Evolutionary conservation across 208 protist species (phyloP).

Genomic region (Vickermania ingenoplastis): DNA sequence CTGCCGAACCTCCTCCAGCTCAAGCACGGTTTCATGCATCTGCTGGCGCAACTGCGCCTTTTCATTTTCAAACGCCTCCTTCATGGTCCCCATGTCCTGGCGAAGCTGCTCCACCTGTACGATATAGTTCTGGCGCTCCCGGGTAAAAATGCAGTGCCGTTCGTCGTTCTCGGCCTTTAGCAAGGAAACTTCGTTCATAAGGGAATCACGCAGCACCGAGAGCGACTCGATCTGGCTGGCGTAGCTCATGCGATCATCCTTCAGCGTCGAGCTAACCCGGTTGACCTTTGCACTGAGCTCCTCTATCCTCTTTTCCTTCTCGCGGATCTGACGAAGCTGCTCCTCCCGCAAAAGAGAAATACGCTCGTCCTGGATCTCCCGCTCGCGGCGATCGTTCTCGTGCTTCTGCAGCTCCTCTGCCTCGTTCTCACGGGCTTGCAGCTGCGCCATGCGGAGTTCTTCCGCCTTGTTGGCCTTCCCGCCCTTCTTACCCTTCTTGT

Average conservation of each 20-base stretch:
- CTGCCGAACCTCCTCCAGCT: conserved; percentile 33
- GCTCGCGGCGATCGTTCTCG: conserved; percentile 65
- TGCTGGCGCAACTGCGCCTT: conserved; percentile 24
- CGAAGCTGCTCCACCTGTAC: conserved; percentile 18
- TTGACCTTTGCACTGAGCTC: conserved; percentile 36
- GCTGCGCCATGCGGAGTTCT: conserved; percentile 38
- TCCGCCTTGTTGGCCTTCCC: conserved; percentile 19
- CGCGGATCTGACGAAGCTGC: conserved; percentile 25
- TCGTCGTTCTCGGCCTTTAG: conserved; percentile 38
- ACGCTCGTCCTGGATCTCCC: conserved; percentile 63
- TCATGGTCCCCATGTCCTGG: conserved; percentile 24
- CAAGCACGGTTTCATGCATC: conserved; percentile 15
- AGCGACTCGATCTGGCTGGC: conserved; percentile 53
- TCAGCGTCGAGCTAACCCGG: conserved; percentile 21
- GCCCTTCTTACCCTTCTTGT: conserved; percentile 38
- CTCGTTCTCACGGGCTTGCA: conserved; percentile 44
- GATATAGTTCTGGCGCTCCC: conserved; percentile 19
- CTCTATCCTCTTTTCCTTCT: conserved; percentile 27
- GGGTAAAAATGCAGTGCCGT: conserved; percentile 18
- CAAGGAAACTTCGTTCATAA: conserved; percentile 53
- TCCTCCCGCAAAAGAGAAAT: conserved; percentile 58
- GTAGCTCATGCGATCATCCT: conserved; percentile 21
- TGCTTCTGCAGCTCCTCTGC: conserved; percentile 52
- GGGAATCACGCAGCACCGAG: conserved; percentile 35
- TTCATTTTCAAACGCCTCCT: conserved; percentile 21